Evolutionary conservation across 306 rosid genomes (phyloP), one percentile per base, ranked within the genome.

Genomic region (Pyrus communis): DNA sequence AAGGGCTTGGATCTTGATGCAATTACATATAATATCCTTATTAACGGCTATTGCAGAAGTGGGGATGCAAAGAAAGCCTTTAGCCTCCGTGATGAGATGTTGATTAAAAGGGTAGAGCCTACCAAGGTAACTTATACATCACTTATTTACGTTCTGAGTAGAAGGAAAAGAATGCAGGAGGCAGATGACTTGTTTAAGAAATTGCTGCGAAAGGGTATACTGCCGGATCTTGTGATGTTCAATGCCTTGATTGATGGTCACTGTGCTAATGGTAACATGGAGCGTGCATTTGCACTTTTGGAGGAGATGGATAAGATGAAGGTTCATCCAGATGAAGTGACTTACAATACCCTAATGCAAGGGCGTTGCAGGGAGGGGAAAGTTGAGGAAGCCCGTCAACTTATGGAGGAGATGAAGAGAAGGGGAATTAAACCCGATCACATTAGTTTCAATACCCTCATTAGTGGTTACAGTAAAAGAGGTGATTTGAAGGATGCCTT

Each of bases 261-360:
- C 67, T 91, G 96, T 75, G 81, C 82, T 52, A 87, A 88, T 38
- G 88, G 92, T 70, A 84, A 86, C 69, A 73, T 88, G 30, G 88
- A 69, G 38, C 79, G 84, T 38, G 93, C 91, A 70, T 83, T 91
- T 82, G 75, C 82, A n/a, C 82, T 91, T 75, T 84, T 93, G 81
- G 79, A 82, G 71, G 93, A 89, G 85, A 93, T 91, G 96, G 91
- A 90, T 70, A 77, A 45, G 69, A 83, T 81, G 90, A 86, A 85
- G 85, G 84, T 91, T 73, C 67, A 60, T 45, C 89, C 93, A 3
- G 97, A 93, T 81, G 98, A 86, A 80, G 87, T 93, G 84, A 88
- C 98, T 60, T 93, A 83, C 79, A 93, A 93, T 80, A 86, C 96
- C 60, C 87, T 93, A 81, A 93, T 93, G 97, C 98, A 91, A 77